A percentile compares a stretch with the other conserved stretches of the same genome.
These are phyloP conservation scores for Solanum peruvianum DNA, from an alignment of 257 asterid species.

Conservation along the genomic window DNA sequence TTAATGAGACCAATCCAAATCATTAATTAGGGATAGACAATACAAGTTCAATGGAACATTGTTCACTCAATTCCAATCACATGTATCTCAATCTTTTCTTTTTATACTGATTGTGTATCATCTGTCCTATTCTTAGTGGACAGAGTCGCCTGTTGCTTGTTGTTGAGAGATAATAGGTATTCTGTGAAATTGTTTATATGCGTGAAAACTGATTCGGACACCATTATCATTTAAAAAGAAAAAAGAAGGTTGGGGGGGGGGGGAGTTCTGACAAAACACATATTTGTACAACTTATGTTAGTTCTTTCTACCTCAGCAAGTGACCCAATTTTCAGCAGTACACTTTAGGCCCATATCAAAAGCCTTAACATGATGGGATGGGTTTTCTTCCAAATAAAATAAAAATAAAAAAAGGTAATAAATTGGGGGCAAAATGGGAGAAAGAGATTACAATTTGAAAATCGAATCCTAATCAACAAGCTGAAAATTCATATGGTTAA, in stretches of 20 bases:
- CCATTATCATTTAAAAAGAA: too few species aligned
- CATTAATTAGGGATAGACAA: neutral
- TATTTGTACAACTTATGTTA: neutral
- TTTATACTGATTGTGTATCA: neutral
- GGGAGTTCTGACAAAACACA: neutral
- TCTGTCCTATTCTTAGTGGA: neutral
- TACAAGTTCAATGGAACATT: neutral
- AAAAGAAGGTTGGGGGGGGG: too few species aligned
- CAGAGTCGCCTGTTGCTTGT: rapidly evolving
- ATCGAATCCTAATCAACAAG: neutral
- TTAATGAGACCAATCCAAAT: neutral
- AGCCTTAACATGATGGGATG: neutral
- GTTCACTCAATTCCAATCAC: neutral
- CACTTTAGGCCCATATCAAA: neutral
- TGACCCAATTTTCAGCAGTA: neutral
- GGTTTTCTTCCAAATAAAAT: neutral
- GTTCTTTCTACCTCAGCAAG: neutral
- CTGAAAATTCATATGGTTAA: too few species aligned
- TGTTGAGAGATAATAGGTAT: too few species aligned
- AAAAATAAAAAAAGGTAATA: too few species aligned
- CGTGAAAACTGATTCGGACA: rapidly evolving
- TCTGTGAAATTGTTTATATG: too few species aligned
- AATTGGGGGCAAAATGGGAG: neutral
- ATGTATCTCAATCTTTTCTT: neutral
- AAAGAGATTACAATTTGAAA: neutral